Percentiles rank a stretch among this genome's conserved stretches.
Evolutionary conservation across 1,139 yeast genomes (phyloP).

Genomic region (Kluyveromyces marxianus): DNA sequence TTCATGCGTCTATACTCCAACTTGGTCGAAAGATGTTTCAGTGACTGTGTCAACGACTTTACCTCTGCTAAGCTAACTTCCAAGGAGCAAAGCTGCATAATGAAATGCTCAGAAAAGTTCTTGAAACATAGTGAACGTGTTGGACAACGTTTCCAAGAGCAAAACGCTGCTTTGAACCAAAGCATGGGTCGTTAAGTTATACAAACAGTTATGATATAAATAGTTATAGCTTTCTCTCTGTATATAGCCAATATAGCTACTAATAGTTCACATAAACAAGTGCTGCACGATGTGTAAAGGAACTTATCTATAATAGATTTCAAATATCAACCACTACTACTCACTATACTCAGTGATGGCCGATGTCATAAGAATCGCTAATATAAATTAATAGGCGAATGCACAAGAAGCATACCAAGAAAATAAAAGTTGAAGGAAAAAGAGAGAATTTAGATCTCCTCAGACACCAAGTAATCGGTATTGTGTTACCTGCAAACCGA

Average conservation of each 20-base stretch:
- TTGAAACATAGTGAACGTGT: constrained; percentile 97
- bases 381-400: too few species aligned
- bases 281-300: too few species aligned
- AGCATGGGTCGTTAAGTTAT: constrained; percentile 31
- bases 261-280: too few species aligned
- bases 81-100: constrained; percentile 79
- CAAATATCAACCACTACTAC: too few species aligned
- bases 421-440: neutral
- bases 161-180: constrained; percentile 55
- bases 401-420: too few species aligned
- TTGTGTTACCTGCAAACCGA: constrained; percentile 24
- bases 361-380: too few species aligned
- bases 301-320: too few species aligned
- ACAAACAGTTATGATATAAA: neutral
- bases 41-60: constrained; percentile 96
- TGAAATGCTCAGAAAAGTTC: constrained; percentile 94
- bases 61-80: constrained; percentile 80
- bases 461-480: constrained; percentile 28
- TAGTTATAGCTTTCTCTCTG: neutral
- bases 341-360: too few species aligned
- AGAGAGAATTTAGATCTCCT: neutral
- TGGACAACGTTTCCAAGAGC: constrained; percentile 98
- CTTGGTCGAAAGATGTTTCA: constrained; percentile 92
- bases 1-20: constrained; percentile 94
- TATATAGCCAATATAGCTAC: neutral